Conservation (phyloP, 1,284 basidiomycete species). For the Sporisorium sorghi region DNA sequence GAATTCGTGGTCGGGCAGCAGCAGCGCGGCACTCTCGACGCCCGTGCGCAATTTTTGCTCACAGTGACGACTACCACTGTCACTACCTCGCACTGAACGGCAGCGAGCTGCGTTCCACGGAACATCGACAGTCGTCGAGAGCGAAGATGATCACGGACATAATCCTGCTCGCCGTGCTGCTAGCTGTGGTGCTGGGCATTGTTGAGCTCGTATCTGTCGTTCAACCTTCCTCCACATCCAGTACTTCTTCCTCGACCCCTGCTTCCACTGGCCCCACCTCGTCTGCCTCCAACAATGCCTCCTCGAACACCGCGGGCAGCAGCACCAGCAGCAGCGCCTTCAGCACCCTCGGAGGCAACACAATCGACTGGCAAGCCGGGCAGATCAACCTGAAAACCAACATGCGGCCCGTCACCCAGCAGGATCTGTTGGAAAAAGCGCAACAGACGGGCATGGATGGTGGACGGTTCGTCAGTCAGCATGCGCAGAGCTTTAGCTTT, state of each 20-base stretch:
- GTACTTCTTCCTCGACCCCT: not conserved
- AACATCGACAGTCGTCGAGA: too few species aligned
- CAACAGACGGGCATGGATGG: not conserved
- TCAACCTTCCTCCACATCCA: not conserved
- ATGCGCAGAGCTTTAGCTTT: slow-evolving; percentile 20
- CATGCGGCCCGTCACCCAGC: slow-evolving; percentile 18
- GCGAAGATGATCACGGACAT: slow-evolving; percentile 9
- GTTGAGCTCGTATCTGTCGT: not conserved
- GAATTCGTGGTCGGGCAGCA: too few species aligned
- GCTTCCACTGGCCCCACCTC: too few species aligned
- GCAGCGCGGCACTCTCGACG: too few species aligned
- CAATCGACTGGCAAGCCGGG: slow-evolving; percentile 17
- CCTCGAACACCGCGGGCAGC: not conserved
- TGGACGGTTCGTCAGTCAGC: slow-evolving; percentile 11
- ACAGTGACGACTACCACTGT: too few species aligned
- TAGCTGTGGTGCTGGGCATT: not conserved
- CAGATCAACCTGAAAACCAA: slow-evolving; percentile 21
- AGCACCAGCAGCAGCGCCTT: not conserved
- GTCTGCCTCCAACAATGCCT: too few species aligned
- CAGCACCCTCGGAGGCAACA: not conserved
- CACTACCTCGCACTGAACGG: too few species aligned
- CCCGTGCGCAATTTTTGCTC: too few species aligned
- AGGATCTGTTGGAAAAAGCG: slow-evolving; percentile 17
- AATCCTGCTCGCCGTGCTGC: not conserved
- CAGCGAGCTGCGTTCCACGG: too few species aligned